Conservation (phyloP, 805 yeast species). For the Isabelozyma gotoi region DNA sequence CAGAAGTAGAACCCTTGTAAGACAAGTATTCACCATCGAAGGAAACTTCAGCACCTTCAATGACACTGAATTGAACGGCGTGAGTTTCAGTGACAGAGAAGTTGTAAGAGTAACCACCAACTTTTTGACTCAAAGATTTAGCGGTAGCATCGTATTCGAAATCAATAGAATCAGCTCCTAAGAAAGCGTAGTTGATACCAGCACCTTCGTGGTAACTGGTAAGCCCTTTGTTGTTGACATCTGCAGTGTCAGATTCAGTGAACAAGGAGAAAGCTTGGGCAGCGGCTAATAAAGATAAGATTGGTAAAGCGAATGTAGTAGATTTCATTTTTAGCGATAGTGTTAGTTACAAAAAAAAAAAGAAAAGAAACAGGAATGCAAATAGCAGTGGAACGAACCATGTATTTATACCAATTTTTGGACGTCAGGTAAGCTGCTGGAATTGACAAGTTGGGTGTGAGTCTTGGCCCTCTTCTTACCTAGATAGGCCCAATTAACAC, state of each 20-base stretch:
- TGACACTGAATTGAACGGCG: conserved; percentile 1
- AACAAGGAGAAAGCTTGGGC: not conserved
- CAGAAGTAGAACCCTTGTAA: conserved; percentile 25
- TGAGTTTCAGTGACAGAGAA: not conserved
- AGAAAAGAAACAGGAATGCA: not conserved
- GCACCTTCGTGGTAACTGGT: conserved; percentile 35
- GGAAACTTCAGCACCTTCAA: conserved; percentile 2
- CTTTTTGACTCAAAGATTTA: not conserved
- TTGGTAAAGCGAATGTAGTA: conserved; percentile 11
- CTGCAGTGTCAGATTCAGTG: conserved; percentile 14
- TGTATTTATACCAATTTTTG: not conserved
- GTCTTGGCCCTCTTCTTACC: no score
- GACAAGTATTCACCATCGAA: conserved; percentile 18
- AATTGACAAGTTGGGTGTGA: no score
- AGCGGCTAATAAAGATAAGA: not conserved
- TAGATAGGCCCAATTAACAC: no score
- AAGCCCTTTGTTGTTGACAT: conserved; percentile 22
- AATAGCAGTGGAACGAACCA: not conserved
- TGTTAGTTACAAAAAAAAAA: no score
- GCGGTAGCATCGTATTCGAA: not conserved
- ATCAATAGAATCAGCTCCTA: conserved; percentile 4
- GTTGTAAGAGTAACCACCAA: not conserved
- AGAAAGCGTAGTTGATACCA: conserved; percentile 30
- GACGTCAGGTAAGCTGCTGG: not conserved
- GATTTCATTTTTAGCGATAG: conserved; percentile 3